Base-by-base conservation (phyloP, 306 rosid species). In the Myrica gale region DNA sequence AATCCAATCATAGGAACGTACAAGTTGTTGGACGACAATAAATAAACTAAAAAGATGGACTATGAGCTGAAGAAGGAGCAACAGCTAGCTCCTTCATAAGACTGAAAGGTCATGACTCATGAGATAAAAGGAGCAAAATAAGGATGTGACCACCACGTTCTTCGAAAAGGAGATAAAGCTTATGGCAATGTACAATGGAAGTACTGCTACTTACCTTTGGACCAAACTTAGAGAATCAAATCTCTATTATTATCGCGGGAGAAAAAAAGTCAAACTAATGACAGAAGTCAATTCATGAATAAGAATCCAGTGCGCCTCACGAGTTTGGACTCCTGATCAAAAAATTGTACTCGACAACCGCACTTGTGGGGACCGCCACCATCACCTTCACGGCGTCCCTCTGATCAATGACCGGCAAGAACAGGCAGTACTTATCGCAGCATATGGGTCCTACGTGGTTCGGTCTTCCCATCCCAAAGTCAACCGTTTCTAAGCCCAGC, bases 401-500 rank as follows among this genome's bases (percentile, higher is more conserved):
- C 72, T 88, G 87, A 76, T 82, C 84, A 41, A 39, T 17, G 19
- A 89, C 93, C 37, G 98, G 97, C 73, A 90, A 54, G 16, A 94
- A 80, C 80, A 94, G 60, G 79, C 98, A 94, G 85, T 90, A 90
- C 81, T 93, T 82, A 71, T 94, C 98, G 17, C 89, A 75, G 51
- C 92, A 89, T 0, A 94, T 43, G 81, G 98, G 92, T 0, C 90
- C 91, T 74, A 94, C 90, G 7, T 87, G 90, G 16, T 79, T 32
- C 0, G 96, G 93, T 60, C 47, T 83, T 0, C 96, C 98, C 74
- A 84, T 46, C 11, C 97, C 98, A 0, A 91, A 70, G 78, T 94
- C 93, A 78, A 94, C 95, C 71, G 78, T 82, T 43, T 94, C 97
- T 12, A 94, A 61, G 0, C 97, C 98, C 78, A 94, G 52, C 85